Percentiles rank a stretch among this genome's conserved stretches.
phyloP scores from a whole-genome alignment of 129 eudicot genomes.

The Escallonia rubra region DNA sequence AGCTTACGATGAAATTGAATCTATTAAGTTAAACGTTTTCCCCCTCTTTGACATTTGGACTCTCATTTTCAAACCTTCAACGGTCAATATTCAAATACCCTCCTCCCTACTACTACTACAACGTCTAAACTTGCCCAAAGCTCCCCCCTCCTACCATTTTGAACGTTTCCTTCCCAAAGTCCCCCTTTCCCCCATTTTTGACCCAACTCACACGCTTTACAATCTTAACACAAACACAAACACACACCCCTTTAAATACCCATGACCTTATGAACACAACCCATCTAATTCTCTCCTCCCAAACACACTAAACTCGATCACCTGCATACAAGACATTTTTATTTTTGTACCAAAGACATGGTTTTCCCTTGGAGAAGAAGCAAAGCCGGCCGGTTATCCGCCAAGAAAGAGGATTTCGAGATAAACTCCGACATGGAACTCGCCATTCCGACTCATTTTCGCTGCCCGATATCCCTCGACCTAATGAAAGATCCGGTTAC shows the following conservation, averaged over 20 bases:
- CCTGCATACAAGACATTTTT: background rate
- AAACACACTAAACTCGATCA: background rate
- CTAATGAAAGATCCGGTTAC: slow-evolving; percentile 96
- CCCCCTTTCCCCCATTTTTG: slow-evolving; percentile 20
- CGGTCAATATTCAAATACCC: slow-evolving; percentile 75
- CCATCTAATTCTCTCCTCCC: slow-evolving; percentile 11
- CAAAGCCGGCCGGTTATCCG: slow-evolving; percentile 23
- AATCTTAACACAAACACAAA: background rate
- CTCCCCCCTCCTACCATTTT: slow-evolving; percentile 1
- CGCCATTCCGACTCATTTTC: slow-evolving; percentile 66
- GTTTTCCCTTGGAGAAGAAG: slow-evolving; percentile 57
- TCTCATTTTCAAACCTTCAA: slow-evolving; percentile 50
- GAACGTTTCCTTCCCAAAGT: slow-evolving; percentile 5
- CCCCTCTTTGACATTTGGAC: background rate
- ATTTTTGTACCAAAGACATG: slow-evolving; percentile 31
- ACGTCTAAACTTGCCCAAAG: slow-evolving; percentile 11
- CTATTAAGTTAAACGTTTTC: too few species aligned
- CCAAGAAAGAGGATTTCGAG: slow-evolving; percentile 19
- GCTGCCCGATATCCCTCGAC: slow-evolving; percentile 87
- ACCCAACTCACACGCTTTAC: slow-evolving; percentile 15
- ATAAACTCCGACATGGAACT: slow-evolving; percentile 39
- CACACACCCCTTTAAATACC: background rate
- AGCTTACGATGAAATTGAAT: too few species aligned
- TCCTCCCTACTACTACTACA: slow-evolving; percentile 22
- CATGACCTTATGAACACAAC: slow-evolving; percentile 10